Percentiles rank a stretch among this genome's conserved stretches.
Conservation (phyloP, 495 filamentous ascomycete species). For the Tuber magnatum region DNA sequence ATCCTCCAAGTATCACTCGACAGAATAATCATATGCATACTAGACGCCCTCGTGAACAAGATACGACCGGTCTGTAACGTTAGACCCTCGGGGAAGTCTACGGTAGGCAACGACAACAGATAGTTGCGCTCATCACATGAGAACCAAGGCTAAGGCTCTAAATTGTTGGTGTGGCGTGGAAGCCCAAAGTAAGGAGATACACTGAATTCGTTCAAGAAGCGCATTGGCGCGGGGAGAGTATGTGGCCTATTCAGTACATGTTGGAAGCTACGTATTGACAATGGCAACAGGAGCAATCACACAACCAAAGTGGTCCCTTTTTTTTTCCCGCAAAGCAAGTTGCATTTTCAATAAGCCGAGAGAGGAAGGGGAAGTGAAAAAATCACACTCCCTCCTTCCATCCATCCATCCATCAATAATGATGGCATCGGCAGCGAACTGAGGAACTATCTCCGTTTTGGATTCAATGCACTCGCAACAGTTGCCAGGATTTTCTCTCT, state of each 20-base stretch:
- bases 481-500: not conserved
- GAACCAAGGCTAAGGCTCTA: not conserved
- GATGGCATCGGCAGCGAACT: not conserved
- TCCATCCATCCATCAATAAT: not conserved
- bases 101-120: not conserved
- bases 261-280: not conserved
- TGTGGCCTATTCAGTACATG: not conserved
- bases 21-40: not conserved
- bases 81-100: not conserved
- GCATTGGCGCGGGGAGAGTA: not conserved
- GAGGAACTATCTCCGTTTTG: not conserved
- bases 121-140: not conserved
- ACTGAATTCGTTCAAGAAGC: not conserved
- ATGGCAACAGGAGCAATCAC: not conserved
- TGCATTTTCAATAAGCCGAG: not conserved
- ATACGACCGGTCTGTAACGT: not conserved
- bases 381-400: not conserved
- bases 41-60: not conserved
- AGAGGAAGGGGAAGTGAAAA: not conserved
- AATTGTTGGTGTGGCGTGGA: not conserved
- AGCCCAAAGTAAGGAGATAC: not conserved
- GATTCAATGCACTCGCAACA: not conserved
- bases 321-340: not conserved
- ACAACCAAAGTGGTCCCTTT: not conserved
- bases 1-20: conserved; percentile 4